Base-by-base conservation (phyloP, 116 monocot species). In the Cymodocea nodosa region DNA sequence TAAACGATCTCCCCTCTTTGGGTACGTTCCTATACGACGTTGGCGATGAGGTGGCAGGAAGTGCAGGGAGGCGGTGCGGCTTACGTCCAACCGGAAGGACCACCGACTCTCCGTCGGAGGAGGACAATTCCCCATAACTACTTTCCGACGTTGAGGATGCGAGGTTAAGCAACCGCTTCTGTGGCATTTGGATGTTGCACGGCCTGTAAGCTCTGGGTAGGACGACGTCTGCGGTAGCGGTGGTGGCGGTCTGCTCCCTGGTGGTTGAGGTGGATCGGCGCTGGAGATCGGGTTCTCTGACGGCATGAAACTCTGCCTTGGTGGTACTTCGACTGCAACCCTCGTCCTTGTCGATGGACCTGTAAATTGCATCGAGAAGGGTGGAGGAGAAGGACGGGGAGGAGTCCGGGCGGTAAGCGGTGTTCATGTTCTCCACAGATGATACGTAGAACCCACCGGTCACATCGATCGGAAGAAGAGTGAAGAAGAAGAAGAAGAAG, bases 321-420 rank as follows among this genome's bases (percentile, higher is more conserved):
- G 5, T 22, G 23, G 59, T 14, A 3, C 3, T 5, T 24, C 20
- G 51, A 25, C 51, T 25, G 35, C 4, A 9, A 6, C 22, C 49
- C 3, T 34, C 53, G 35, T 23, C 64, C 2, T 53, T 79, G 64
- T 90, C 90, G 68, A 90, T 85, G 67, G 90, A 90, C 17, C 77
- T 81, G 79, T 86, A 81, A 35, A 90, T 90, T 44, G 81, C 81
- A 63, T 86, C 83, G 74, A 90, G 83, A 17, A 90, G 83, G 40
- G 71, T 75, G 35, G 90, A 90, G 34, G 90, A 90, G 74, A 90
- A 86, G 14, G 90, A 85, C 2, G 83, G 83, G 70, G 57, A 18
- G 13, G 34, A 22, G 13, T 5, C 14, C 4, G 6, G 68, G 37
- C 16, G 58, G 57, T 20, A n/a, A 68, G 40, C 15, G 19, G 7